Evolutionary conservation across 2,329 filamentous ascomycete species (phyloP).

Genomic region (Penicillium fuscoglaucum): DNA sequence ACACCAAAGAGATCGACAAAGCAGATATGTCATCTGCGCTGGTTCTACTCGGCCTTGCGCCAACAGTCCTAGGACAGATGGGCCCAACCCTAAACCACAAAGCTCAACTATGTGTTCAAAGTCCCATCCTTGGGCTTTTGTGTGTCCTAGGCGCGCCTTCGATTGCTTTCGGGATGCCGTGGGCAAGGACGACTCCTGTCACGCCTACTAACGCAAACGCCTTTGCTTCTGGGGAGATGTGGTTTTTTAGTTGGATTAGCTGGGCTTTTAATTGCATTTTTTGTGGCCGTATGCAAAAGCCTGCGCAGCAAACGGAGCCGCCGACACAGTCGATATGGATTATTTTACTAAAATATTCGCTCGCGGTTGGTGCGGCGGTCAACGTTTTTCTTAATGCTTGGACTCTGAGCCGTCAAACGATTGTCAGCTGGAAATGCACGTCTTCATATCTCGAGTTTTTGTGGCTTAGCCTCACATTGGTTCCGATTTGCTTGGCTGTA

Average conservation of each 20-base stretch:
- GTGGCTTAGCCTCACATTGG: background rate
- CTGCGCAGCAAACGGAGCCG: background rate
- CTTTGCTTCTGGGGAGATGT: background rate
- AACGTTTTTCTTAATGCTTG: background rate
- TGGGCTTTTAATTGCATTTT: background rate
- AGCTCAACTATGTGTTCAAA: background rate
- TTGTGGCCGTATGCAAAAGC: background rate
- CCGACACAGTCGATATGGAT: background rate
- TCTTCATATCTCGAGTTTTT: background rate
- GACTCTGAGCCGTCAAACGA: background rate
- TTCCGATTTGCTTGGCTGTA: background rate
- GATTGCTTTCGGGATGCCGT: background rate
- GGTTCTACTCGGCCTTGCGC: background rate
- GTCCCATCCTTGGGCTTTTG: background rate
- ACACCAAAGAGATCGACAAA: background rate
- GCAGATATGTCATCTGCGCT: background rate
- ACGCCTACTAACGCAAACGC: background rate
- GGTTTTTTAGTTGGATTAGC: background rate
- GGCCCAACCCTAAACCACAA: background rate
- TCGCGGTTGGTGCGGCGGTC: background rate
- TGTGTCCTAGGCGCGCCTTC: background rate
- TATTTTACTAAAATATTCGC: background rate
- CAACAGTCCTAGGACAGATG: background rate
- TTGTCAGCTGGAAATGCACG: background rate
- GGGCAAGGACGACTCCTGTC: background rate